Conservation (phyloP, 2,329 filamentous ascomycete species). For the Ascochyta koolunga region DNA sequence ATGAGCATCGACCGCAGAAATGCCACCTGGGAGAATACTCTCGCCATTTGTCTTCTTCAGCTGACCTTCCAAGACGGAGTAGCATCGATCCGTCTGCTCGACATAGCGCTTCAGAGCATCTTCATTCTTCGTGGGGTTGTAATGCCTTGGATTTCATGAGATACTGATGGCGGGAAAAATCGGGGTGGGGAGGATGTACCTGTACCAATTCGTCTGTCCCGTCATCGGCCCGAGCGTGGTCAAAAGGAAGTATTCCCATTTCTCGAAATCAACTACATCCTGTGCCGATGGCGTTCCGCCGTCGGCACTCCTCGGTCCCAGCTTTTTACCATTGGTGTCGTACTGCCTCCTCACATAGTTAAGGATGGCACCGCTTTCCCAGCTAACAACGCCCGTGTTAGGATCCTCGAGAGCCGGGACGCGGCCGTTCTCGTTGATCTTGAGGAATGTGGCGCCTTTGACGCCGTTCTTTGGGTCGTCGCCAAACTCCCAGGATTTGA, state of each 20-base stretch:
- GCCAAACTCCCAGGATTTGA: slow-evolving; percentile 47
- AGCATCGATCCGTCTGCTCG: slow-evolving; percentile 15
- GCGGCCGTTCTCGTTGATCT: slow-evolving; percentile 50
- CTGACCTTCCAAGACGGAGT: slow-evolving; percentile 10
- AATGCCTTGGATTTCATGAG: slow-evolving; percentile 3
- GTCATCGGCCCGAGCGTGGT: slow-evolving; percentile 16
- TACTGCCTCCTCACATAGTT: slow-evolving; percentile 11
- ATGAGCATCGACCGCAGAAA: slow-evolving; percentile 13
- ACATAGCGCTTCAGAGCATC: slow-evolving; percentile 13
- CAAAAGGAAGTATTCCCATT: slow-evolving; percentile 15
- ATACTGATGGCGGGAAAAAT: no score
- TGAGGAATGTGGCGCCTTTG: slow-evolving; percentile 36
- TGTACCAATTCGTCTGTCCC: slow-evolving; percentile 12
- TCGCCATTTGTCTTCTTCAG: slow-evolving; percentile 9
- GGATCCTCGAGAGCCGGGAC: slow-evolving; percentile 53
- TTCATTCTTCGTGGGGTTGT: slow-evolving; percentile 10
- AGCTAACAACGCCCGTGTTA: slow-evolving; percentile 44
- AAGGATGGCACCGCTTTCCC: slow-evolving; percentile 14
- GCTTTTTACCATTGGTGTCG: slow-evolving; percentile 2
- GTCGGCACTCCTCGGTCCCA: neutral
- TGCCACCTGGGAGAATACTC: slow-evolving; percentile 6
- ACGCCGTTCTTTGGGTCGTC: slow-evolving; percentile 42
- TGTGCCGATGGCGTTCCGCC: neutral
- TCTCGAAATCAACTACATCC: slow-evolving; percentile 11
- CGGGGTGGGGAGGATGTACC: neutral